phyloP scores from a whole-genome alignment of 2,329 filamentous ascomycete species.

The Myriosclerotinia scirpicola region DNA sequence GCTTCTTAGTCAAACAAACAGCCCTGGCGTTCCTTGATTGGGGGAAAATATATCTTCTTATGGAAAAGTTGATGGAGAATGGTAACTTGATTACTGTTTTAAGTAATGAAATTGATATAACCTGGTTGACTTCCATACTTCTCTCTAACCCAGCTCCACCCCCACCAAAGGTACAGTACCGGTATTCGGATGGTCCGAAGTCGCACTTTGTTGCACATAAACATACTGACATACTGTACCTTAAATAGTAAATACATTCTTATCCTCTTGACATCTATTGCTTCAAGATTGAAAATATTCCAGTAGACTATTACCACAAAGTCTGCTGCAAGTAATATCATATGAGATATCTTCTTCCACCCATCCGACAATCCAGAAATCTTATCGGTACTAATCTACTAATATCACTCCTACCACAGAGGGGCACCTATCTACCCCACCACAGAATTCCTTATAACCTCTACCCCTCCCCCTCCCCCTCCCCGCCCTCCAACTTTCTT shows the following conservation, averaged over 20 bases:
- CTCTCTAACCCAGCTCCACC: neutral
- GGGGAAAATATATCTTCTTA: conserved; percentile 14
- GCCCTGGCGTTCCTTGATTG: conserved; percentile 10
- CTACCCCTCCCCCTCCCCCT: neutral
- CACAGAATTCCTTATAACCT: conserved; percentile 8
- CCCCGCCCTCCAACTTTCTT: conserved; percentile 3
- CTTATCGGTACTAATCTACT: no score
- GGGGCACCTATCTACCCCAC: conserved; percentile 35
- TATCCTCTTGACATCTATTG: neutral
- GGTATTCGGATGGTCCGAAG: neutral
- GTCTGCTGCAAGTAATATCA: no score
- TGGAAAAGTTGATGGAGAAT: neutral
- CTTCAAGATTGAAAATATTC: neutral
- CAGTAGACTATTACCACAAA: neutral
- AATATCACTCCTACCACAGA: conserved; percentile 20
- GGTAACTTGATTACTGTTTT: conserved; percentile 9
- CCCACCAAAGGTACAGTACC: conserved; percentile 3
- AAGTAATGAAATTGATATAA: conserved; percentile 7
- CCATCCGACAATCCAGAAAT: neutral
- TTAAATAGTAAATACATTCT: neutral
- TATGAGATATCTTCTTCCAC: no score
- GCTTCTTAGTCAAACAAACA: neutral
- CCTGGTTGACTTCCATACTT: neutral
- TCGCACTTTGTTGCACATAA: neutral
- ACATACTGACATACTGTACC: no score